A percentile compares a stretch with the other conserved stretches of the same genome.
Conservation (phyloP, 768 basidiomycete genomes). For the Termitomyces heimii region DNA sequence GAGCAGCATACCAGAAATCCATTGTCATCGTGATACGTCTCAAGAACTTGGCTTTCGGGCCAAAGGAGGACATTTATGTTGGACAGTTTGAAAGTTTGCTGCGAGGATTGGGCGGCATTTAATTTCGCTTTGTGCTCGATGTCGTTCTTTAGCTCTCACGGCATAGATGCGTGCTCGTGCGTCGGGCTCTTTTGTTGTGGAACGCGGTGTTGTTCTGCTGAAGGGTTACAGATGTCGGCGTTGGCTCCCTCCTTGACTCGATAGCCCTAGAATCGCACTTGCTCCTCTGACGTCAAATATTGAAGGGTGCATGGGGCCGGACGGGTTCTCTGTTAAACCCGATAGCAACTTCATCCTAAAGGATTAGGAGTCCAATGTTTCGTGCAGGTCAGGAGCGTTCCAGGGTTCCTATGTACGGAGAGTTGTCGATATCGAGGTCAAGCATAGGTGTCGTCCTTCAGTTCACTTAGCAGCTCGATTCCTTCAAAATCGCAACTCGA, state of each 20-base stretch:
- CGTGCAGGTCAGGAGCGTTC: not conserved
- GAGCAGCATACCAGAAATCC: conserved; percentile 27
- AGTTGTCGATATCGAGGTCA: not conserved
- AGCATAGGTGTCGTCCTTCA: conserved; percentile 37
- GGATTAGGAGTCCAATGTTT: no score
- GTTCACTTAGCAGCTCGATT: conserved; percentile 61
- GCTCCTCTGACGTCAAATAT: not conserved
- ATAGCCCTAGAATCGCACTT: not conserved
- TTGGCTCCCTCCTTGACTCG: not conserved
- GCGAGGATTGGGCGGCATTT: conserved; percentile 21
- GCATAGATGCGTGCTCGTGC: not conserved
- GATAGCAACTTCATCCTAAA: not conserved
- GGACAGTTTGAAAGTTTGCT: conserved; percentile 19
- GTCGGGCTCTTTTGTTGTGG: not conserved
- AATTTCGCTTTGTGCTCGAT: not conserved
- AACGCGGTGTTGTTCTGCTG: not conserved
- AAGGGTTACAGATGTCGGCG: not conserved
- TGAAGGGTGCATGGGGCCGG: not conserved
- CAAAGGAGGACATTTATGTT: conserved; percentile 6
- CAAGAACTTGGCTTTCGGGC: conserved; percentile 13
- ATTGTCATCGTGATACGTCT: conserved; percentile 9
- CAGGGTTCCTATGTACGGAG: conserved; percentile 1
- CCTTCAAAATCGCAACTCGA: conserved; percentile 26
- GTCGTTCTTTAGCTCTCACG: not conserved
- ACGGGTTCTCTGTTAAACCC: not conserved